A percentile compares a stretch with the other conserved stretches of the same genome.
Evolutionary conservation across 2,329 filamentous ascomycete species (phyloP).

Genomic region (Trichoderma koningii): DNA sequence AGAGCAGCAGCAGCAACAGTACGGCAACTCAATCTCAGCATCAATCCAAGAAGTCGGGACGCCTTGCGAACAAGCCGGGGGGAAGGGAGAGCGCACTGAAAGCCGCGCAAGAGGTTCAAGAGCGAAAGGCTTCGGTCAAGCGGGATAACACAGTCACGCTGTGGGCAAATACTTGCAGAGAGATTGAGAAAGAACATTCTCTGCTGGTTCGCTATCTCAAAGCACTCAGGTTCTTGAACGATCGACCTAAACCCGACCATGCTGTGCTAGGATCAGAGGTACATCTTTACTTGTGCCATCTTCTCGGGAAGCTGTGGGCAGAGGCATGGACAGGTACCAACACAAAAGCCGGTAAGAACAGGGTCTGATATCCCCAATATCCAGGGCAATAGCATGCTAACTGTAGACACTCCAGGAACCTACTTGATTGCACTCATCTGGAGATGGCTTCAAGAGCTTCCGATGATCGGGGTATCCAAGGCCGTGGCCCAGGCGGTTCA

Average conservation of each 20-base stretch:
- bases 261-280: slow-evolving; percentile 39
- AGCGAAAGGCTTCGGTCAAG: slow-evolving; percentile 35
- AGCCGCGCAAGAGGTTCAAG: slow-evolving; percentile 40
- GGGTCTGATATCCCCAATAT: too few relatives aligned
- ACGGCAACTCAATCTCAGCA: slow-evolving; percentile 23
- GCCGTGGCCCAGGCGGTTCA: slow-evolving; percentile 27
- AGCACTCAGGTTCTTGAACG: slow-evolving; percentile 50
- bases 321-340: slow-evolving; percentile 4
- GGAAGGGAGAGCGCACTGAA: slow-evolving; percentile 45
- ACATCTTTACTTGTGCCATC: slow-evolving; percentile 42
- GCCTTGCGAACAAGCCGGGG: slow-evolving; percentile 33
- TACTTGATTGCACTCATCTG: slow-evolving; percentile 35
- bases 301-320: slow-evolving; percentile 34
- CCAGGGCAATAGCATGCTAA: background rate
- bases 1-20: slow-evolving; percentile 22
- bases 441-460: slow-evolving; percentile 32
- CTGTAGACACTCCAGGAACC: slow-evolving; percentile 27
- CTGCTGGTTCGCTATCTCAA: slow-evolving; percentile 51
- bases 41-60: slow-evolving; percentile 27
- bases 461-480: slow-evolving; percentile 27
- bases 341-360: slow-evolving; percentile 2
- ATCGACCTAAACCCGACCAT: slow-evolving; percentile 42
- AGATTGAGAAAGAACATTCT: slow-evolving; percentile 50
- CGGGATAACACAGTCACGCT: background rate
- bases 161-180: slow-evolving; percentile 27